Evolutionary conservation across 768 basidiomycete species (phyloP), one percentile per base, ranked within the genome.

Genomic region (Leccinum uliginosum): DNA sequence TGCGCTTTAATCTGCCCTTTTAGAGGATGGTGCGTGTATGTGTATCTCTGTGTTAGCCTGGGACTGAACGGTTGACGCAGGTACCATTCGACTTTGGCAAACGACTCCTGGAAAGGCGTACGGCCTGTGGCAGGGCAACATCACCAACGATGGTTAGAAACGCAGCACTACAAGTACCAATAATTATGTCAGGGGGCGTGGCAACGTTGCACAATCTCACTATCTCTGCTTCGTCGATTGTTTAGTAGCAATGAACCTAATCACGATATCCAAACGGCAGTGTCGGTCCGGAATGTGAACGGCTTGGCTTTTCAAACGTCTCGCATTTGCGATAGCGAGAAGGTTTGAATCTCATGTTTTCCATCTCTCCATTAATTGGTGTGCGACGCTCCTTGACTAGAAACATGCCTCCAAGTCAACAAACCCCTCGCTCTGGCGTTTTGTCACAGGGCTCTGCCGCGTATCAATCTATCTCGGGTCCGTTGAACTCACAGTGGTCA

Each of bases 21-120:
- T 51, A 90, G 87, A 91, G 86, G 89, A 90, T 69, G 87, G 89
- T 86, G 59, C 71, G 83, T 62, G 3, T 51, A 30, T 54, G 34
- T 50, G 21, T 55, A 35, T 50, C 9, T 48, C 19, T 47, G 58
- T 30, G 53, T n/a, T 30, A 30, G 14, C 50, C 40, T 26, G 24
- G 29, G 45, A 29, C 50, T 65, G 38, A 65, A 51, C 45, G 9
- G 27, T 43, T 59, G 40, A 53, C 24, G 21, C 67, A 91, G 91
- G 93, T 45, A 98, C 96, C 5, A 96, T 98, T 66, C 86, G 96
- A 46, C 76, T 98, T 54, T 98, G 95, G 95, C 96, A 97, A 75
- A 96, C 91, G n/a, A 92, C 85, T 9, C 94, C 94, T 10, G 89
- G 91, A 11, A 96, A 91, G 72, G 80, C 83, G 8, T 98, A 98